These are phyloP conservation scores for Coemansia sp. DNA, from an alignment of 192 early-diverging fungal species.

Conservation along the genomic window DNA sequence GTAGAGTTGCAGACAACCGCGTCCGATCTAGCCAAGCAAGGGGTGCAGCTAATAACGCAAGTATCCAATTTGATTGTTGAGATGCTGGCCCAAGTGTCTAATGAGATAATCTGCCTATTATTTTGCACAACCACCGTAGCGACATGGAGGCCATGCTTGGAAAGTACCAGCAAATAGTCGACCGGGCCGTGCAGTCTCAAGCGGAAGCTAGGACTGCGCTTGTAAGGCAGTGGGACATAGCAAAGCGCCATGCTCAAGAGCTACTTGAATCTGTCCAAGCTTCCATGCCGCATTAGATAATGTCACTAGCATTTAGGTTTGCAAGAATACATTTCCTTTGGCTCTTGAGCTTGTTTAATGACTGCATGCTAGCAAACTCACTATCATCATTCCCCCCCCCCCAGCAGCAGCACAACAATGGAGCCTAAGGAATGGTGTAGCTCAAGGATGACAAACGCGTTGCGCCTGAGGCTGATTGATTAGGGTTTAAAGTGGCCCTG, in stretches of 20 bases:
- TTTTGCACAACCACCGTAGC: constrained; percentile 1
- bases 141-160: constrained; percentile 30
- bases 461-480: too few relatives aligned
- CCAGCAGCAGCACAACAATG: too few relatives aligned
- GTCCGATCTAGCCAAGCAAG: constrained; percentile 6
- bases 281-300: background rate
- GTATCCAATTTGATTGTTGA: background rate
- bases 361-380: too few relatives aligned
- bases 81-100: background rate
- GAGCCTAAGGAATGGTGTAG: too few relatives aligned
- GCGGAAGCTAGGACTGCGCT: background rate
- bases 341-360: too few relatives aligned
- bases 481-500: too few relatives aligned
- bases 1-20: constrained; percentile 13
- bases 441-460: too few relatives aligned
- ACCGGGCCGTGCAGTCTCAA: constrained; percentile 2
- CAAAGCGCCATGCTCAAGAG: constrained; percentile 8
- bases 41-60: constrained; percentile 9
- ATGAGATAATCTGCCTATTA: background rate
- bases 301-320: background rate
- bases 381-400: too few relatives aligned
- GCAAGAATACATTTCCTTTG: background rate
- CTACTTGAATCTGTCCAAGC: constrained; percentile 5
- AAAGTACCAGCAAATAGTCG: constrained; percentile 10
- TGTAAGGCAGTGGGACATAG: constrained; percentile 10